Percentiles rank a stretch among this genome's conserved stretches.
Conservation (phyloP, 345 rosid genomes). For the Acer saccharum region DNA sequence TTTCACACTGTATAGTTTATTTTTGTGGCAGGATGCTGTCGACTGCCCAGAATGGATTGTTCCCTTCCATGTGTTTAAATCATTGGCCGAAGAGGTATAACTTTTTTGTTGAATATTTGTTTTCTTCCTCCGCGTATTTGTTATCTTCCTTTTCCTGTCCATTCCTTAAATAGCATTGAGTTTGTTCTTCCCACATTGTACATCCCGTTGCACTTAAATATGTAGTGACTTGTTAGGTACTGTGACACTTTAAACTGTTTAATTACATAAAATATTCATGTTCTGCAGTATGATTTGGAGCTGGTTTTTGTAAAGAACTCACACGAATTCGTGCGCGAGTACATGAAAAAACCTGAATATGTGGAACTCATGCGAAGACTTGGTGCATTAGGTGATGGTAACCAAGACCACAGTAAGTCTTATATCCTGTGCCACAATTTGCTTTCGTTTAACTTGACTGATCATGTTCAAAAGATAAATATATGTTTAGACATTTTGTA, state of each 20-base stretch:
- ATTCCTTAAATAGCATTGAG: neutral
- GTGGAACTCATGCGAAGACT: constrained; percentile 87
- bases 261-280: neutral
- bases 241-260: neutral
- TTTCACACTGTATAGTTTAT: neutral
- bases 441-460: neutral
- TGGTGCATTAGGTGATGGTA: constrained; percentile 96
- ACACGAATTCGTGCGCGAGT: constrained; percentile 86
- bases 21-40: constrained; percentile 78
- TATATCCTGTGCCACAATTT: neutral
- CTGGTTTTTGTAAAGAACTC: constrained; percentile 90
- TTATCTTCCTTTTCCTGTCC: neutral
- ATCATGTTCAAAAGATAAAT: neutral
- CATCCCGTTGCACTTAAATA: neutral
- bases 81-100: constrained; percentile 90
- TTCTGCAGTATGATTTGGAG: constrained; percentile 80
- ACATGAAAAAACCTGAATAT: constrained; percentile 71
- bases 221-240: neutral
- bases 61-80: constrained; percentile 84
- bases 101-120: neutral
- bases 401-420: constrained; percentile 80
- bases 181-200: neutral
- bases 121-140: neutral
- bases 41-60: constrained; percentile 99
- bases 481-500: neutral